Percentiles rank a stretch among this genome's conserved stretches.
Conservation (phyloP, 139 green algal genomes). For the Raphidocelis subcapitata region DNA sequence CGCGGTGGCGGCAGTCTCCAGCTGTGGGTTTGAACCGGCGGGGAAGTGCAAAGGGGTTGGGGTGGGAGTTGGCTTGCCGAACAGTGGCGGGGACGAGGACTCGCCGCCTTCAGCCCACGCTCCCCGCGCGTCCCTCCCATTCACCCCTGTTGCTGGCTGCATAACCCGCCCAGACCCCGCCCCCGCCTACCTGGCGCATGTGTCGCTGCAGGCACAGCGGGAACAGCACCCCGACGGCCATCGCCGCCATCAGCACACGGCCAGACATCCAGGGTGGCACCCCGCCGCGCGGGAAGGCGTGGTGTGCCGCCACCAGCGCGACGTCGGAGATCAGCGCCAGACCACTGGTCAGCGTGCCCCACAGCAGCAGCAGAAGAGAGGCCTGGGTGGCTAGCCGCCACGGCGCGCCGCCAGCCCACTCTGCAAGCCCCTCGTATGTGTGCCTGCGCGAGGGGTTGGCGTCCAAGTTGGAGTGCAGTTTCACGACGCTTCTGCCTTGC, state of each 20-base stretch:
- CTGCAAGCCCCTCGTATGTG: slow-evolving; percentile 65
- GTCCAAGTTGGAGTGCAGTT: no score
- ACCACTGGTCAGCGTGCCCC: slow-evolving; percentile 74
- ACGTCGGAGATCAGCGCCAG: slow-evolving; percentile 74
- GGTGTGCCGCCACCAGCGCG: slow-evolving; percentile 35
- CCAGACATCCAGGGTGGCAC: slow-evolving; percentile 30
- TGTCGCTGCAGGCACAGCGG: slow-evolving; percentile 67
- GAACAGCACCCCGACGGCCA: slow-evolving; percentile 55
- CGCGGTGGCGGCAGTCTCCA: slow-evolving; percentile 64
- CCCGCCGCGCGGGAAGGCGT: neutral
- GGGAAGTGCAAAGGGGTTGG: neutral
- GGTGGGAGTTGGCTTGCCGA: no score
- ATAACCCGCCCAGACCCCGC: no score
- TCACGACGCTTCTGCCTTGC: no score
- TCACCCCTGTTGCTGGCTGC: no score
- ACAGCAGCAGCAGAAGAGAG: slow-evolving; percentile 73
- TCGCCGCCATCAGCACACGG: slow-evolving; percentile 51
- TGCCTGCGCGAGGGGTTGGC: slow-evolving; percentile 14
- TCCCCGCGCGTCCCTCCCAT: neutral
- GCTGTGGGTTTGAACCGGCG: slow-evolving; percentile 33
- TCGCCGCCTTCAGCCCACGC: neutral
- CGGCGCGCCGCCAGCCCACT: slow-evolving; percentile 47
- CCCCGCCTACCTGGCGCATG: slow-evolving; percentile 59
- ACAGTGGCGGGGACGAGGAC: no score
- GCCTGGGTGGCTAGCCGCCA: slow-evolving; percentile 67